Base-by-base conservation (phyloP, 2,329 filamentous ascomycete species). In the Hypomyces rosellus region DNA sequence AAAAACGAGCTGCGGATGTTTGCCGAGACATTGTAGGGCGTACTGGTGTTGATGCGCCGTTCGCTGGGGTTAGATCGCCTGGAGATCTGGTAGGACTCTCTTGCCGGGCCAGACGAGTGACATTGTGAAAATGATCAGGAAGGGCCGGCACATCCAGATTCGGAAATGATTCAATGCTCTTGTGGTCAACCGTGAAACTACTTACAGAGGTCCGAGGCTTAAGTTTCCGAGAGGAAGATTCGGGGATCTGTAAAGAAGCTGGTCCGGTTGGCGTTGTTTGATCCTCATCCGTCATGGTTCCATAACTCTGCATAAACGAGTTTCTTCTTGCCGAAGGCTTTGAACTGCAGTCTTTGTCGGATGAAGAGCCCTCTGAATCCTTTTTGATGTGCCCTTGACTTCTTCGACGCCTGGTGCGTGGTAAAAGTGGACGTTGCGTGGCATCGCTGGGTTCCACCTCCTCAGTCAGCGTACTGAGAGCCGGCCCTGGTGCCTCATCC, bases 1-100 rank as follows among this genome's bases (percentile, higher is more conserved):
- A 85, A 64, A 92, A 92, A 36, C 81, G 80, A 41, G 78, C 69
- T 2, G 76, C 61, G 1, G 72, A 82, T 18, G 76, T 72, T 48
- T 81, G 75, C 5, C 77, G 70, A 2, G 78, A 77, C 8, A 78
- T 65, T 13, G 67, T 66, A 6, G 79, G 80, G 30, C 74, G 72
- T 46, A 55, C 60, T 42, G 61, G 55, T 38, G 65, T 64, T 20
- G 55, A 38, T 1, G 54, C 51, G 11, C 57, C 60, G 25, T 62
- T 54, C 34, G 54, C 57, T 4, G 54, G 54, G 9, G 55, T 57
- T 14, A 57, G 57, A 45, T 58, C 11, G 51, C 55, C 40, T 3
- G 51, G 15, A 2, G 55, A 56, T 42, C 57, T 60, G 6, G 51
- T 45, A 43, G 65, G 60, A 41, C 63, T 66, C 33, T 52, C 46